Percentiles rank a stretch among this genome's conserved stretches.
These are phyloP conservation scores for Curvularia hawaiiensis DNA, from an alignment of 2,329 filamentous ascomycete species.

Conservation along the genomic window DNA sequence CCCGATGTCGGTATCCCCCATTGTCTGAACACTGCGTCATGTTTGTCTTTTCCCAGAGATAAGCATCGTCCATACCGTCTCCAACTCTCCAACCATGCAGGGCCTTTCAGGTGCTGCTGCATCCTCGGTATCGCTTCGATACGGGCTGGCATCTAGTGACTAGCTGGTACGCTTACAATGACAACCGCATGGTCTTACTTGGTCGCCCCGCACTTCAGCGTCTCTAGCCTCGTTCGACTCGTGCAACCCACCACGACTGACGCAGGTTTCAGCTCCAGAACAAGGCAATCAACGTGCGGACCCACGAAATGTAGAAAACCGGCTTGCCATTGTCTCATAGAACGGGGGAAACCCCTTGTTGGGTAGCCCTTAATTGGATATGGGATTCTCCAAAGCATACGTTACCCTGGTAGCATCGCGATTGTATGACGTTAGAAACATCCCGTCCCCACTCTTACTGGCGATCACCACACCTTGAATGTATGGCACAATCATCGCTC, in stretches of 20 bases:
- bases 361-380: not conserved
- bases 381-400: not conserved
- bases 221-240: not conserved
- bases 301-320: not conserved
- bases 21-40: not conserved
- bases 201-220: slow-evolving; percentile 11
- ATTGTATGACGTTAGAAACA: slow-evolving; percentile 4
- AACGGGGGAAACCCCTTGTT: not conserved
- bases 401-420: not conserved
- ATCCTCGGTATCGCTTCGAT: not conserved
- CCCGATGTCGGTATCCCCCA: not conserved
- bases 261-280: not conserved
- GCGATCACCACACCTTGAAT: not conserved
- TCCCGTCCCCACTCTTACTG: not conserved
- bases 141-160: not conserved
- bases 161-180: slow-evolving; percentile 11
- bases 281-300: not conserved
- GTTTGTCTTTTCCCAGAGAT: not conserved
- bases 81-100: slow-evolving; percentile 16
- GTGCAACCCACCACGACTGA: not conserved
- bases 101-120: not conserved
- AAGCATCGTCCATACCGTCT: not conserved
- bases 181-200: slow-evolving; percentile 24
- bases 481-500: not conserved
- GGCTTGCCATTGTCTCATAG: not conserved